These are phyloP conservation scores for Quillaja saponaria DNA, from an alignment of 306 rosid species.

Conservation along the genomic window DNA sequence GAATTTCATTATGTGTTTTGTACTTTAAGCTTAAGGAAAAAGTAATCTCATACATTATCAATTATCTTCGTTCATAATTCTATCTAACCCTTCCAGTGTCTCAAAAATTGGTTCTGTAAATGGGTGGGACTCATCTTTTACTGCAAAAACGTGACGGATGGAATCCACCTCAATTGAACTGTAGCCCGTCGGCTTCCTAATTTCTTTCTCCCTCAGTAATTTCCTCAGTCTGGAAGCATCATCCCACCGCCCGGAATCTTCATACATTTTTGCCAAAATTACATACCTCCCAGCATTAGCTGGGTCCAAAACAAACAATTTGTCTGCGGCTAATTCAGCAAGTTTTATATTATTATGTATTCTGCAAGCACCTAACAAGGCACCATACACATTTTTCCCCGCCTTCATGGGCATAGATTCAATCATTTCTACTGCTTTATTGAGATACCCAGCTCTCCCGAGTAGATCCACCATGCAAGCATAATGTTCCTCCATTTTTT, in stretches of 20 bases:
- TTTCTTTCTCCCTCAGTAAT: constrained; percentile 57
- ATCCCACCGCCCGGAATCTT: constrained; percentile 66
- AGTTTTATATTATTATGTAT: constrained; percentile 62
- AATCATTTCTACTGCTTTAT: constrained; percentile 57
- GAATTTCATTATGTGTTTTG: no score
- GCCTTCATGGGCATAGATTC: constrained; percentile 67
- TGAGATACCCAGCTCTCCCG: constrained; percentile 72
- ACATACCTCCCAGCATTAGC: constrained; percentile 59
- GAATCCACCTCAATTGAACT: constrained; percentile 72
- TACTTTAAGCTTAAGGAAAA: no score
- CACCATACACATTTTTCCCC: constrained; percentile 71
- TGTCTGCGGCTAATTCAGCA: constrained; percentile 67
- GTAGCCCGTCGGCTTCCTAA: constrained; percentile 64
- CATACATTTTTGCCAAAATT: constrained; percentile 72
- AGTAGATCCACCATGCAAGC: constrained; percentile 80
- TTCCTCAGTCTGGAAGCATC: constrained; percentile 75
- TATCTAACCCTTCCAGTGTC: constrained; percentile 51
- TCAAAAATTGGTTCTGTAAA: constrained; percentile 46
- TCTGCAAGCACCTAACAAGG: constrained; percentile 78
- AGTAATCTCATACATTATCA: no score
- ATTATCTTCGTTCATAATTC: constrained; percentile 39
- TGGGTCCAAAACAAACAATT: constrained; percentile 63
- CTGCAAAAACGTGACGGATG: constrained; percentile 51
- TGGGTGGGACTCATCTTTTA: constrained; percentile 61
- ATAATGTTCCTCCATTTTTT: constrained; percentile 60